A percentile compares a stretch with the other conserved stretches of the same genome.
Conservation (phyloP, 2,329 filamentous ascomycete genomes). For the Fusarium proliferatum region DNA sequence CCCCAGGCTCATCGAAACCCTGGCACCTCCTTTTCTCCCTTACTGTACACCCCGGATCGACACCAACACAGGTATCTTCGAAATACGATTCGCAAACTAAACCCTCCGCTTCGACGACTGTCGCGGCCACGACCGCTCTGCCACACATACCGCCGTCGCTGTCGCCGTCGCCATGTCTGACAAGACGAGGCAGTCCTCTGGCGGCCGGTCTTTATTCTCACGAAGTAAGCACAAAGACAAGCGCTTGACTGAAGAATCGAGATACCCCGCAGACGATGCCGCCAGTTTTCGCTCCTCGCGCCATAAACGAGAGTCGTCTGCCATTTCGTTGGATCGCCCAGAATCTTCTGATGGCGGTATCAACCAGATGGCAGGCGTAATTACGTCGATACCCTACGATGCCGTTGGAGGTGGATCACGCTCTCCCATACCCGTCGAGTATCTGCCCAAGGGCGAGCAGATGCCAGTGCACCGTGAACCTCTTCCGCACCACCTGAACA, state of each 20-base stretch:
- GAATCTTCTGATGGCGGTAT: slow-evolving; percentile 73
- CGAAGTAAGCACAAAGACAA: slow-evolving; percentile 83
- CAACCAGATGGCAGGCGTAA: slow-evolving; percentile 81
- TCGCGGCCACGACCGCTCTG: slow-evolving; percentile 39
- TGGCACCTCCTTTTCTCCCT: slow-evolving; percentile 19
- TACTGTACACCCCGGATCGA: slow-evolving; percentile 15
- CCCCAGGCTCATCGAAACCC: slow-evolving; percentile 17
- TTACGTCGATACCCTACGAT: slow-evolving; percentile 91
- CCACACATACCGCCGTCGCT: slow-evolving; percentile 25
- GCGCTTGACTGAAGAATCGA: slow-evolving; percentile 69
- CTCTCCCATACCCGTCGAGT: slow-evolving; percentile 78
- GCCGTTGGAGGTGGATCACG: slow-evolving; percentile 71
- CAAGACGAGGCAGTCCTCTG: slow-evolving; percentile 84
- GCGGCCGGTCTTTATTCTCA: slow-evolving; percentile 85
- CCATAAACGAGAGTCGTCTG: slow-evolving; percentile 78
- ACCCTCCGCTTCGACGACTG: slow-evolving; percentile 20
- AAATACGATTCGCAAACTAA: slow-evolving; percentile 35
- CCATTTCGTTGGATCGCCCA: slow-evolving; percentile 76
- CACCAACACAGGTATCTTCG: slow-evolving; percentile 16
- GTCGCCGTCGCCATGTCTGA: slow-evolving; percentile 66
- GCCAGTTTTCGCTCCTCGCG: slow-evolving; percentile 75
- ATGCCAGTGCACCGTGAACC: slow-evolving; percentile 74
- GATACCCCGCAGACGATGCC: slow-evolving; percentile 69
- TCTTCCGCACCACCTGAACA: slow-evolving; percentile 85
- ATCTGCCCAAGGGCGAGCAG: slow-evolving; percentile 75